These are phyloP conservation scores for Trichoderma sp. DNA, from an alignment of 2,329 filamentous ascomycete genomes.

Conservation along the genomic window DNA sequence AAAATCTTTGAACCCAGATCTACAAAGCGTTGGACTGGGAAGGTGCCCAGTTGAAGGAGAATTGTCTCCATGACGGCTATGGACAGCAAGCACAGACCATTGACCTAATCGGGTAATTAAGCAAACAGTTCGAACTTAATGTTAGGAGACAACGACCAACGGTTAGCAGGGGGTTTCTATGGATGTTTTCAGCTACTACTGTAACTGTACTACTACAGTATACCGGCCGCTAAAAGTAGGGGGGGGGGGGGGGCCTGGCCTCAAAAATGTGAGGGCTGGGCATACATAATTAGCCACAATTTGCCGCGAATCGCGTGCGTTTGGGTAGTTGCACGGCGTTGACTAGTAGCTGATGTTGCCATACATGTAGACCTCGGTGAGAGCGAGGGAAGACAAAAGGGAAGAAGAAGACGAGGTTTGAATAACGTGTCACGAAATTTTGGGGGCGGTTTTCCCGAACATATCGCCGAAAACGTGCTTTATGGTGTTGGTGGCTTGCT, in stretches of 20 bases:
- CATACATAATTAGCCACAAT: background rate
- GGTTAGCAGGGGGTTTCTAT: background rate
- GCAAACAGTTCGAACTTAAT: background rate
- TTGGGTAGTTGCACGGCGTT: no score
- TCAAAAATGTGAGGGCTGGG: background rate
- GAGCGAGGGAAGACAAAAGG: background rate
- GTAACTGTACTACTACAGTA: background rate
- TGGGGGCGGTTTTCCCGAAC: background rate
- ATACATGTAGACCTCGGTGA: no score
- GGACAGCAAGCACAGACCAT: background rate
- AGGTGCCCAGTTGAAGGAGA: background rate
- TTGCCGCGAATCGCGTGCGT: background rate
- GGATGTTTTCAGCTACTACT: background rate
- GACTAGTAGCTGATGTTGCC: background rate
- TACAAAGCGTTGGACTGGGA: background rate
- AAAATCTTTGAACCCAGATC: background rate
- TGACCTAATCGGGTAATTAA: background rate
- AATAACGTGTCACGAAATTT: background rate
- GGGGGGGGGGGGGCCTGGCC: no score
- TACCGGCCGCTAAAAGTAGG: background rate
- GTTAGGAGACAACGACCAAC: background rate
- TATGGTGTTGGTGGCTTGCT: background rate
- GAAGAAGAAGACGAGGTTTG: background rate
- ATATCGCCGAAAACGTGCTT: conserved; percentile 1
- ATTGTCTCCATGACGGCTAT: background rate